Evolutionary conservation across 1,284 basidiomycete genomes (phyloP).

Genomic region (Grifola frondosa): DNA sequence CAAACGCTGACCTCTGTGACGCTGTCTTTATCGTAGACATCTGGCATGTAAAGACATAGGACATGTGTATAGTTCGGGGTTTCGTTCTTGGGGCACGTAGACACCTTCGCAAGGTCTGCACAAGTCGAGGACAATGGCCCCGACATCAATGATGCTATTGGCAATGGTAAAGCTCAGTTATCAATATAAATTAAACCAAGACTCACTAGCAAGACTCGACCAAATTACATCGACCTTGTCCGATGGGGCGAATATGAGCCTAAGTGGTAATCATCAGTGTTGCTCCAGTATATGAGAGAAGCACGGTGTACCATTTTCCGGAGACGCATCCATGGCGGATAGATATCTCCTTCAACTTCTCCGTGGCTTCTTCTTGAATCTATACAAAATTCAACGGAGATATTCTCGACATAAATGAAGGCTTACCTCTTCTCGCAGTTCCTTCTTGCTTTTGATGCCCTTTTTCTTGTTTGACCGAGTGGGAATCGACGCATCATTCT

Average conservation of each 20-base stretch:
- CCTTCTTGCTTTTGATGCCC: slow-evolving; percentile 70
- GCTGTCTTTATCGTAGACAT: slow-evolving; percentile 62
- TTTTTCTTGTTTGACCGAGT: slow-evolving; percentile 67
- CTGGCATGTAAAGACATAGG: slow-evolving; percentile 69
- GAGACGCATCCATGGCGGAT: slow-evolving; percentile 47
- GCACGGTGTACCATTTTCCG: slow-evolving; percentile 61
- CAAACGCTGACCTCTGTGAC: slow-evolving; percentile 50
- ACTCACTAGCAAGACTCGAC: slow-evolving; percentile 54
- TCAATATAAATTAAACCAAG: background rate
- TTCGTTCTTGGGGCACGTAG: slow-evolving; percentile 55
- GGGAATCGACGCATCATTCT: slow-evolving; percentile 69
- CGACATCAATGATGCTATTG: slow-evolving; percentile 58
- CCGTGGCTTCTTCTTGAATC: slow-evolving; percentile 57
- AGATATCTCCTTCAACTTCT: slow-evolving; percentile 58
- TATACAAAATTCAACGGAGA: slow-evolving; percentile 24
- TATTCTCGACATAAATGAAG: slow-evolving; percentile 1
- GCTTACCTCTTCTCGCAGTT: slow-evolving; percentile 64
- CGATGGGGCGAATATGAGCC: slow-evolving; percentile 61
- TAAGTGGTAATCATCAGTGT: slow-evolving; percentile 23
- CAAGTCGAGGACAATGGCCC: slow-evolving; percentile 59
- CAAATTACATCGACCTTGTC: slow-evolving; percentile 64
- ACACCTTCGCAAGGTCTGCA: slow-evolving; percentile 58
- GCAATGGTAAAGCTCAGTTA: background rate
- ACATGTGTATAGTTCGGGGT: slow-evolving; percentile 55
- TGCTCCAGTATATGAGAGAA: background rate